These are phyloP conservation scores for Ogataea ganodermae DNA, from an alignment of 805 yeast species.

Conservation along the genomic window DNA sequence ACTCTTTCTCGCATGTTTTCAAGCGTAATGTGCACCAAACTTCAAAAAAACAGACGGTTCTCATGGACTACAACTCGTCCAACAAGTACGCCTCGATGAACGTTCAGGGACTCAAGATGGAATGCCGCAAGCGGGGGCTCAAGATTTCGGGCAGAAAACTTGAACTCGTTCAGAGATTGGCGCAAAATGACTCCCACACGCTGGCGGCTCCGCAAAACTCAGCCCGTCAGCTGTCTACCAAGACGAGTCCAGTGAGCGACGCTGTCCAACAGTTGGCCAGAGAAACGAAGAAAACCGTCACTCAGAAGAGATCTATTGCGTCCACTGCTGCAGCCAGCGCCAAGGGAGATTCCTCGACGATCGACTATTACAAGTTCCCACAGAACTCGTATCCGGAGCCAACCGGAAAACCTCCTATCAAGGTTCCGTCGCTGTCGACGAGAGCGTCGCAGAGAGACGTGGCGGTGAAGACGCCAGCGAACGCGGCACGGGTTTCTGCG, in stretches of 20 bases:
- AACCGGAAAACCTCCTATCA: constrained; percentile 26
- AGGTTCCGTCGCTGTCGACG: constrained; percentile 32
- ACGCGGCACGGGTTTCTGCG: constrained; percentile 9
- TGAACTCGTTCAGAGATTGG: constrained; percentile 49
- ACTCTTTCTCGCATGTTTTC: constrained; percentile 16
- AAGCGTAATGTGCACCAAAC: constrained; percentile 39
- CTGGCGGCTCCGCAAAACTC: constrained; percentile 5
- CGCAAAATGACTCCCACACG: constrained; percentile 20
- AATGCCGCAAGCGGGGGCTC: constrained; percentile 61
- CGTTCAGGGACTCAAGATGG: constrained; percentile 54
- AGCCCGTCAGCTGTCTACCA: constrained; percentile 18
- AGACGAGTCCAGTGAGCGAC: constrained; percentile 7
- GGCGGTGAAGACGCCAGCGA: background rate
- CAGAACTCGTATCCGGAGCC: constrained; percentile 28
- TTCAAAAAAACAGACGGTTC: constrained; percentile 33
- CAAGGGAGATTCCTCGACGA: constrained; percentile 59
- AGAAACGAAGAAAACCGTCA: constrained; percentile 8
- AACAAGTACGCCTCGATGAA: constrained; percentile 44
- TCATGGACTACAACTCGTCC: constrained; percentile 28
- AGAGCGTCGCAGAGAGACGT: constrained; percentile 28
- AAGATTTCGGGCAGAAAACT: constrained; percentile 62
- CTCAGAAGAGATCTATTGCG: constrained; percentile 20
- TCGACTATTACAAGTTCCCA: constrained; percentile 57
- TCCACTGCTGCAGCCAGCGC: constrained; percentile 35
- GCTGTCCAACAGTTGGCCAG: constrained; percentile 2